These are phyloP conservation scores for Phaeosphaeria sp. DNA, from an alignment of 2,329 filamentous ascomycete species.

Conservation along the genomic window DNA sequence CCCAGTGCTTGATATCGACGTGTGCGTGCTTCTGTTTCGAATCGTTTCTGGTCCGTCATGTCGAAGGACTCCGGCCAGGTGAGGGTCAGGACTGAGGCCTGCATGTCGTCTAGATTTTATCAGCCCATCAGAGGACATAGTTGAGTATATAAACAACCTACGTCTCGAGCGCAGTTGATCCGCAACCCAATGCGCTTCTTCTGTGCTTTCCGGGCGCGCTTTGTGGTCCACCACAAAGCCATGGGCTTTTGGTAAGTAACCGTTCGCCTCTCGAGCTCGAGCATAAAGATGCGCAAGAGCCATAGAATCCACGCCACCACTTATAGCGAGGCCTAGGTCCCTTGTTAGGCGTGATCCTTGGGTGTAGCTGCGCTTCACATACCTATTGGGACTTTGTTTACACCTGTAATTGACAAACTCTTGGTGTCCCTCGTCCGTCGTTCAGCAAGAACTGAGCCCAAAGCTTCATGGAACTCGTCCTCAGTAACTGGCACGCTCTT, in stretches of 20 bases:
- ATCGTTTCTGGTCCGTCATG: conserved; percentile 61
- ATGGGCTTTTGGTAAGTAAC: conserved; percentile 44
- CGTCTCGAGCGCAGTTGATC: conserved; percentile 53
- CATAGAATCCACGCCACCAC: conserved; percentile 98
- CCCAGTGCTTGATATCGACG: conserved; percentile 78
- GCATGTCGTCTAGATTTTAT: conserved; percentile 33
- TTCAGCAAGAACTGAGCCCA: conserved; percentile 9
- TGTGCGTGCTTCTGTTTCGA: conserved; percentile 78
- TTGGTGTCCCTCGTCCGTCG: conserved; percentile 4
- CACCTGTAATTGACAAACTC: neutral
- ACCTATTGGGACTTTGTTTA: neutral
- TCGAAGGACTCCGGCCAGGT: conserved; percentile 47
- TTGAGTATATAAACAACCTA: conserved; percentile 27
- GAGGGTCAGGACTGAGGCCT: conserved; percentile 43
- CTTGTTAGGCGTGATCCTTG: conserved; percentile 6
- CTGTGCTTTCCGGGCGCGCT: conserved; percentile 60
- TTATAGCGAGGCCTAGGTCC: conserved; percentile 71
- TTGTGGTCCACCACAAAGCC: conserved; percentile 69
- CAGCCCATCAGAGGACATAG: conserved; percentile 4
- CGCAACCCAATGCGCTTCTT: conserved; percentile 62
- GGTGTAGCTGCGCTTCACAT: neutral
- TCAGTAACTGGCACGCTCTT: conserved; percentile 28
- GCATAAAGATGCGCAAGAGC: conserved; percentile 79
- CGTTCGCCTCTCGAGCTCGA: conserved; percentile 17
- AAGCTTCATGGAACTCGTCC: conserved; percentile 34